These are phyloP conservation scores for Inga oerstediana DNA, from an alignment of 306 rosid species.

Conservation along the genomic window DNA sequence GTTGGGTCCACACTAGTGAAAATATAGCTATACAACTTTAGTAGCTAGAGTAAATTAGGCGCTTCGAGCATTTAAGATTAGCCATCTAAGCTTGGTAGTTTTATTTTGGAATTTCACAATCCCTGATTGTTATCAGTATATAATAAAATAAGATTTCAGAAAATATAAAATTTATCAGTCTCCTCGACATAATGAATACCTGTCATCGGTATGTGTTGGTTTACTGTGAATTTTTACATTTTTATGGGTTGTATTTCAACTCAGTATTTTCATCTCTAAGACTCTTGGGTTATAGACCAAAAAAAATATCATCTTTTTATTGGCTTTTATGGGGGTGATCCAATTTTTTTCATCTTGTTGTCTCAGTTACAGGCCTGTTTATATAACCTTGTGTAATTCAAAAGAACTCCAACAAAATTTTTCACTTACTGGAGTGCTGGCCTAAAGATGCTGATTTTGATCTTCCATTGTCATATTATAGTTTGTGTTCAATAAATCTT, in stretches of 20 bases:
- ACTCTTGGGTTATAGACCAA: background rate
- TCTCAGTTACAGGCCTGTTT: too few relatives aligned
- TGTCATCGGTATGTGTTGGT: background rate
- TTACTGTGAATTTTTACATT: background rate
- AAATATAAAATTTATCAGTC: background rate
- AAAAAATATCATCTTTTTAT: background rate
- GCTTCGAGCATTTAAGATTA: background rate
- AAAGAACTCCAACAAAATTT: too few relatives aligned
- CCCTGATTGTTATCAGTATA: background rate
- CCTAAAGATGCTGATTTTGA: too few relatives aligned
- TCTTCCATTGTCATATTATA: constrained; percentile 2
- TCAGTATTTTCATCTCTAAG: background rate
- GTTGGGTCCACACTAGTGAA: background rate
- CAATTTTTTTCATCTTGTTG: too few relatives aligned
- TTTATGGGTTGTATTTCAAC: background rate
- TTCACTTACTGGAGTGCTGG: too few relatives aligned
- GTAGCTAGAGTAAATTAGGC: background rate
- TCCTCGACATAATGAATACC: background rate
- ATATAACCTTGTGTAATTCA: too few relatives aligned
- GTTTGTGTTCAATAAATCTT: background rate
- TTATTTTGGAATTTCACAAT: background rate
- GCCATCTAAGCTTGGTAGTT: background rate
- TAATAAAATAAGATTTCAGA: background rate
- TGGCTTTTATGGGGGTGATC: background rate
- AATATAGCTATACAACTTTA: background rate